Evolutionary conservation across 371 early-diverging fungal species (phyloP), one percentile per base, ranked within the genome.

Genomic region (Apophysomyces ossiformis): DNA sequence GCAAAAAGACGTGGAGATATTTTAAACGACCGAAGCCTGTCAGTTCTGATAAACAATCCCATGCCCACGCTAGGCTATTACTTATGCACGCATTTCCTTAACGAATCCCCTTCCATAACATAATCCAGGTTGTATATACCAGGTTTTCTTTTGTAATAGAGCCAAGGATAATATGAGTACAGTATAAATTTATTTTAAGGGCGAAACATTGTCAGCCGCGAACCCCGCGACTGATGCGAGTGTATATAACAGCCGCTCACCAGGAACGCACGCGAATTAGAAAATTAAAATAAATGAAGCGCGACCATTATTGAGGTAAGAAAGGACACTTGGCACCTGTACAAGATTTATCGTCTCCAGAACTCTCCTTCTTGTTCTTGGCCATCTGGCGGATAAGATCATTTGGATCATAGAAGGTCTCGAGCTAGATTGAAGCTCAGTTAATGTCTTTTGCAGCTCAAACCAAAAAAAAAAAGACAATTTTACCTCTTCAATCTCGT

Each of bases 341-440:
- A 54, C 68, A 64, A 26, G 43, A 38, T 26, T 56, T 37, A 1
- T 58, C 57, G 18, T 26, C 32, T 26, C 37, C 61, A 12, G 47
- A 60, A 18, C 63, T 63, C 8, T 60, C 69, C 63, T 74, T 76
- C 58, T 58, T 63, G 57, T 78, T 76, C 74, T 82, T 82, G 35
- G 78, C 69, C 75, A 84, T 64, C 68, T 84, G 75, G 64, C 75
- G 73, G 69, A 84, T 75, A 67, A 84, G 67, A 39, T 75, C 69
- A n/a, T 67, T 69, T 32, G 84, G 79, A 46, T 84, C 84, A 37
- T 84, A 84, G 60, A 76, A 84, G 54, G 84, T 84, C 58, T 84
- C 78, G 26, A 83, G 66, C 63, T 73, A 46, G 12, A n/a, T n/a
- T 26, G 32, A 8, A 32, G 36, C n/a, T 44, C n/a, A 12, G 45